phyloP scores from a whole-genome alignment of 2,329 filamentous ascomycete species.

The Cytospora mali region DNA sequence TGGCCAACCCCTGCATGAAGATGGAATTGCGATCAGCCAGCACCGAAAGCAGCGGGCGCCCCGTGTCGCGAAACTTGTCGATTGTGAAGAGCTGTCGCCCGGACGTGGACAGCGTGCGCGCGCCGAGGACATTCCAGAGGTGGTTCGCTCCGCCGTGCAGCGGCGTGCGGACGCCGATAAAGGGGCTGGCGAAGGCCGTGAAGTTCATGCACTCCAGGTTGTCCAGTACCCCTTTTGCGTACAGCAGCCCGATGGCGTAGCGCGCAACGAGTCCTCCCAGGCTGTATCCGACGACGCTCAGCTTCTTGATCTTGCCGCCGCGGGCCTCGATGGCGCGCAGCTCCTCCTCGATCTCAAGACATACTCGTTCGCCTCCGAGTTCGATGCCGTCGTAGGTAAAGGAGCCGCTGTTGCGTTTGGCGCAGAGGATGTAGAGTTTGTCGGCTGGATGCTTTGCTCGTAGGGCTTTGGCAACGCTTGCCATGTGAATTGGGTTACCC shows the following conservation, averaged over 20 bases:
- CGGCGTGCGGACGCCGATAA: conserved; percentile 75
- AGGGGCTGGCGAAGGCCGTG: conserved; percentile 85
- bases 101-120: conserved; percentile 77
- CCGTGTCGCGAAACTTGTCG: conserved; percentile 82
- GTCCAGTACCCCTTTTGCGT: conserved; percentile 79
- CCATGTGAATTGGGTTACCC: conserved; percentile 77
- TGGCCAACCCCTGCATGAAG: conserved; percentile 77
- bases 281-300: conserved; percentile 89
- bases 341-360: conserved; percentile 67
- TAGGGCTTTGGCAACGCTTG: conserved; percentile 66
- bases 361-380: conserved; percentile 67
- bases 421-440: conserved; percentile 69
- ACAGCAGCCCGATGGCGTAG: conserved; percentile 82
- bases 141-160: conserved; percentile 66
- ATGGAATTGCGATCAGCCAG: conserved; percentile 83
- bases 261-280: conserved; percentile 84
- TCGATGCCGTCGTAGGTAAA: conserved; percentile 74
- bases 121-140: conserved; percentile 82
- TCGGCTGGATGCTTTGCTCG: conserved; percentile 63
- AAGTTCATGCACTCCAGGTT: conserved; percentile 86
- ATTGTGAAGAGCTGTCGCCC: conserved; percentile 86
- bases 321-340: conserved; percentile 57
- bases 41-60: conserved; percentile 76
- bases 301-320: conserved; percentile 74
- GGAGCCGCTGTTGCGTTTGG: conserved; percentile 72